Evolutionary conservation across 2,329 filamentous ascomycete genomes (phyloP), one percentile per base, ranked within the genome.

Genomic region (Colletotrichum magnum): DNA sequence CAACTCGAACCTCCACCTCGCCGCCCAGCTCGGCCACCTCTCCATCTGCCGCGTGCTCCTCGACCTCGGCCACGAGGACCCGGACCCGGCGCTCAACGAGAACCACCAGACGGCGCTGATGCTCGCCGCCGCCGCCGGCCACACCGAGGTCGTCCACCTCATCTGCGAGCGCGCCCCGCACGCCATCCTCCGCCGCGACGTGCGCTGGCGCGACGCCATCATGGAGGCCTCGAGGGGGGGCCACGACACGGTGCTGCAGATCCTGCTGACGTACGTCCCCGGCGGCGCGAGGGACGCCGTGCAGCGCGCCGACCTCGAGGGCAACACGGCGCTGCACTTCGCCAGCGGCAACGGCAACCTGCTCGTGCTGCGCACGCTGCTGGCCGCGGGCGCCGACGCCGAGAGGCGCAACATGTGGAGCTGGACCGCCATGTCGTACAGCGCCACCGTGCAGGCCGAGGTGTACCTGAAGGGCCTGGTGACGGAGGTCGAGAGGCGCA

Each of bases 321-420:
- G 94, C n/a, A 96, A 97, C 77, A 97, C 94, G 2, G 93, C 94
- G 0, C 84, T 97, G 51, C 94, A 97, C 80, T 94, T 96, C 81
- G 94, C 94, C 13, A 94, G 90, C 75, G 92, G 92, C 53, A 93
- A 93, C 75, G 94, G 94, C 1, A 92, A 95, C 73, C 80, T 97
- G 53, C 89, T 94, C 62, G 92, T 93, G 0, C 81, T 97, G 63
- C 86, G 94, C 51, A 92, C 94, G 43, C 83, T 97, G 61, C 85
- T 97, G 13, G 90, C 92, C 3, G 93, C 93, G 0, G 94, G 94
- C 12, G 93, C 94, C 0, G 91, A 94, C 73, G 88, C 93, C 0
- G 86, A 92, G 63, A 89, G 88, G 64, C 86, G 86, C 73, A 97
- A 97, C 76, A 83, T 89, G 2, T 94, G 91, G 84, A 91, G 89